Percentiles rank a stretch among this genome's conserved stretches.
phyloP scores from a whole-genome alignment of 305 asterid genomes.

The Caryopteris hybrid region DNA sequence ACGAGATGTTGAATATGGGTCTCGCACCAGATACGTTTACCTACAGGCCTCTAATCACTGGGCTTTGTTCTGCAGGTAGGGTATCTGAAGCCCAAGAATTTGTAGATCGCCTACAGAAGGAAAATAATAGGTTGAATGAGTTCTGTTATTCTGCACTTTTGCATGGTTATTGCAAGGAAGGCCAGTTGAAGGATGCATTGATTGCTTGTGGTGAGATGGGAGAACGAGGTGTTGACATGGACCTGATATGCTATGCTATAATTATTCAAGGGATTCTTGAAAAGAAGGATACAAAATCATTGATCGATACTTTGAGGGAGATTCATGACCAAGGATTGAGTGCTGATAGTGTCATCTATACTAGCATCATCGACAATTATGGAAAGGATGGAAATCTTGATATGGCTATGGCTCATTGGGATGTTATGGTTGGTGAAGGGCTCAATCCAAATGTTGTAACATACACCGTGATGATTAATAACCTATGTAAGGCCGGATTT shows the following conservation, averaged over 20 bases:
- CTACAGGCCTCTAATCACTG: conserved; percentile 59
- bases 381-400: conserved; percentile 55
- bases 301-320: conserved; percentile 42
- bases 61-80: conserved; percentile 62
- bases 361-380: conserved; percentile 61
- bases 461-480: conserved; percentile 65
- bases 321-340: conserved; percentile 56
- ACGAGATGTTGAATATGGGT: conserved; percentile 69
- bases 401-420: conserved; percentile 72
- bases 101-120: conserved; percentile 49
- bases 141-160: conserved; percentile 77
- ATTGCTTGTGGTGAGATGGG: conserved; percentile 45
- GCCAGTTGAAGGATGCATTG: conserved; percentile 60
- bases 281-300: conserved; percentile 34
- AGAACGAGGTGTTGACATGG: conserved; percentile 61
- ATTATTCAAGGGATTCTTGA: conserved; percentile 52
- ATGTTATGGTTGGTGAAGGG: conserved; percentile 67
- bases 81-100: conserved; percentile 62
- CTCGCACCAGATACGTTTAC: conserved; percentile 80
- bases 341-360: conserved; percentile 64
- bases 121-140: conserved; percentile 49
- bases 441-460: conserved; percentile 57
- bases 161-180: conserved; percentile 64
- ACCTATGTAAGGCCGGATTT: conserved; percentile 60
- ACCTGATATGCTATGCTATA: conserved; percentile 64